These are phyloP conservation scores for Musa itinerans DNA, from an alignment of 176 grass and related monocot genomes.

Conservation along the genomic window DNA sequence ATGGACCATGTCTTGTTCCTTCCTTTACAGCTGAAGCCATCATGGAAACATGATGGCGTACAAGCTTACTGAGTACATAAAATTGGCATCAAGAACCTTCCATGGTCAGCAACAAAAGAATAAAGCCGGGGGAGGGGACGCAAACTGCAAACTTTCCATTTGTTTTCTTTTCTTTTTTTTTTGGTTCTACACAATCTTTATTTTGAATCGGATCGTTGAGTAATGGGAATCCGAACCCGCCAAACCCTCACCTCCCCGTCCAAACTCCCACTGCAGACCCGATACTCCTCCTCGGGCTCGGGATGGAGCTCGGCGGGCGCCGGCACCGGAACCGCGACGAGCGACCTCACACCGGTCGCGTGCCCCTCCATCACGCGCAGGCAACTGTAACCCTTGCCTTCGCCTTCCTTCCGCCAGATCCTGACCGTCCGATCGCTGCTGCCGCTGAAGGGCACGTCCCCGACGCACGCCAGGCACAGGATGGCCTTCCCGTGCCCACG, in stretches of 20 bases:
- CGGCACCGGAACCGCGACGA: conserved; percentile 24
- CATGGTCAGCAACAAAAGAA: not conserved
- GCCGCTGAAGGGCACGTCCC: conserved; percentile 59
- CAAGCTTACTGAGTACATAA: not conserved
- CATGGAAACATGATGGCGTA: not conserved
- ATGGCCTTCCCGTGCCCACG: conserved; percentile 60
- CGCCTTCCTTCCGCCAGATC: conserved; percentile 46
- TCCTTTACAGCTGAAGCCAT: not conserved
- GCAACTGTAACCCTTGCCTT: conserved; percentile 36
- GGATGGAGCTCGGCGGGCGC: not conserved
- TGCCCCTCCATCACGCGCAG: conserved; percentile 59
- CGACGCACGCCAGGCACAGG: conserved; percentile 52
- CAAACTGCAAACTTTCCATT: not conserved
- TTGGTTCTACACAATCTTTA: not conserved
- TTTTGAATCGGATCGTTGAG: conserved; percentile 19
- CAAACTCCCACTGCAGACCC: conserved; percentile 60
- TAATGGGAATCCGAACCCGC: conserved; percentile 39
- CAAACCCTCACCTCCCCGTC: conserved; percentile 74
- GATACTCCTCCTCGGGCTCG: conserved; percentile 26
- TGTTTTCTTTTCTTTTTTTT: not conserved
- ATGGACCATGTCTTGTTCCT: not conserved
- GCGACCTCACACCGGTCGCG: conserved; percentile 36
- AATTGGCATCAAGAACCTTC: not conserved
- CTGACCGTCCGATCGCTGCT: conserved; percentile 68
- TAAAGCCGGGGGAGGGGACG: not conserved